Percentiles rank a stretch among this genome's conserved stretches.
These are phyloP conservation scores for Fusarium dlaminii DNA, from an alignment of 2,329 filamentous ascomycete genomes.

Conservation along the genomic window DNA sequence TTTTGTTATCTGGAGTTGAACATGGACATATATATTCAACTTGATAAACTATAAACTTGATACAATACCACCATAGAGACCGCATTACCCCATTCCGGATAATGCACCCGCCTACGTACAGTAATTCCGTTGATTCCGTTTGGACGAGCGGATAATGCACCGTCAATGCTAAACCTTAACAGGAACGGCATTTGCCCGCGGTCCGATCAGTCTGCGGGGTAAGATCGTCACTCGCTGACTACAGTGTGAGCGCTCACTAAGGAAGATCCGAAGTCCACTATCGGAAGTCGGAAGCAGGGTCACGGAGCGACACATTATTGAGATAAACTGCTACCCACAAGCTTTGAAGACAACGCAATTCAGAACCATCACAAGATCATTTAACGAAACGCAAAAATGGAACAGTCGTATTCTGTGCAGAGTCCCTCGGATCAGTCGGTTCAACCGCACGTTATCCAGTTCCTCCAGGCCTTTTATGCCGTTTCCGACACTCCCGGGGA, in stretches of 20 bases:
- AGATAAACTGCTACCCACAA: neutral
- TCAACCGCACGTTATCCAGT: constrained; percentile 16
- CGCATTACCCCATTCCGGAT: constrained; percentile 1
- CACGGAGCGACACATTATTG: neutral
- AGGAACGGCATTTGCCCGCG: neutral
- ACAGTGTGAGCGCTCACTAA: neutral
- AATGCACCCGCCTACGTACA: constrained; percentile 9
- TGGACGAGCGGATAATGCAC: constrained; percentile 26
- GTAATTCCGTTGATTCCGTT: neutral
- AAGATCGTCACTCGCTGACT: neutral
- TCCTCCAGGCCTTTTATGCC: constrained; percentile 20
- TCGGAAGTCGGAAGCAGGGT: constrained; percentile 34
- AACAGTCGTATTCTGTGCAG: constrained; percentile 19
- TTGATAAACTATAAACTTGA: neutral
- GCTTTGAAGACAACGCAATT: neutral
- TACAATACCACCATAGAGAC: neutral
- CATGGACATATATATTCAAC: constrained; percentile 3
- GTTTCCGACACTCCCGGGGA: constrained; percentile 30
- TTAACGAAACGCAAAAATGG: constrained; percentile 6
- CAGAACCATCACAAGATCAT: neutral
- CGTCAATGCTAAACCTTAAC: neutral
- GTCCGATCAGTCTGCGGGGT: constrained; percentile 21
- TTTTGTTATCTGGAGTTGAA: neutral
- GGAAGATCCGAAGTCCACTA: constrained; percentile 4
- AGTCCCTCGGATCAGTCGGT: constrained; percentile 22